phyloP scores from a whole-genome alignment of 352 stramenopile species.

The Phytophthora nicotianae region DNA sequence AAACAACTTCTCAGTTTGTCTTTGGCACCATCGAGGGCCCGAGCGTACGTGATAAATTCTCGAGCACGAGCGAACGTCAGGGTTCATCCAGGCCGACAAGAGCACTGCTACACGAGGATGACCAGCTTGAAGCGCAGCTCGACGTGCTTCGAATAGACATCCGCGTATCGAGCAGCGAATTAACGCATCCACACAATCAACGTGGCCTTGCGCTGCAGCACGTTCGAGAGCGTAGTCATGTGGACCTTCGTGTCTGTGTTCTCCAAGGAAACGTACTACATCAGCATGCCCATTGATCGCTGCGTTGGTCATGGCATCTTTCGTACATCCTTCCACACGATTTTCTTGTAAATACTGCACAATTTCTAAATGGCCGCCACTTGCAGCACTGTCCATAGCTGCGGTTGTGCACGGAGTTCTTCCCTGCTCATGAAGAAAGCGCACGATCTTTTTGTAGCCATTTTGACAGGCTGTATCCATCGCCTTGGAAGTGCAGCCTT shows the following conservation, averaged over 20 bases:
- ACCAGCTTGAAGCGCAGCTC: slow-evolving; percentile 33
- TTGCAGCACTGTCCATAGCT: slow-evolving; percentile 46
- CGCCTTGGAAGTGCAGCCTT: slow-evolving; percentile 40
- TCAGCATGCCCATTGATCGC: slow-evolving; percentile 34
- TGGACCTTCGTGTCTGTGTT: slow-evolving; percentile 37
- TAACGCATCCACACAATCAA: slow-evolving; percentile 34
- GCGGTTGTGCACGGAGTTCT: slow-evolving; percentile 22
- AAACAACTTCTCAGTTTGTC: slow-evolving; percentile 1
- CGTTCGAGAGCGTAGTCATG: slow-evolving; percentile 38
- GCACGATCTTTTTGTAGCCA: slow-evolving; percentile 35
- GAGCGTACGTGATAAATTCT: slow-evolving; percentile 22
- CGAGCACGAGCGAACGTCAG: slow-evolving; percentile 32
- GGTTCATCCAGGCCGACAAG: slow-evolving; percentile 38
- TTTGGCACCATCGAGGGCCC: slow-evolving; percentile 37
- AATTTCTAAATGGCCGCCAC: slow-evolving; percentile 34
- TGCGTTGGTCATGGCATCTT: slow-evolving; percentile 41
- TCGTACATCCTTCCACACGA: slow-evolving; percentile 42
- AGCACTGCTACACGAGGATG: slow-evolving; percentile 28
- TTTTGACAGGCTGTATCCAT: slow-evolving; percentile 40
- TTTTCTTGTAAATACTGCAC: slow-evolving; percentile 41
- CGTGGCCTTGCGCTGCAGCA: slow-evolving; percentile 28
- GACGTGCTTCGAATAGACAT: slow-evolving; percentile 43
- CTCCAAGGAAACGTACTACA: slow-evolving; percentile 41
- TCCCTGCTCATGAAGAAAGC: slow-evolving; percentile 31
- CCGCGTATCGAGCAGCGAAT: slow-evolving; percentile 38